A percentile compares a stretch with the other conserved stretches of the same genome.
Evolutionary conservation across 2,329 filamentous ascomycete genomes (phyloP).

Genomic region (Coniella lustricola): DNA sequence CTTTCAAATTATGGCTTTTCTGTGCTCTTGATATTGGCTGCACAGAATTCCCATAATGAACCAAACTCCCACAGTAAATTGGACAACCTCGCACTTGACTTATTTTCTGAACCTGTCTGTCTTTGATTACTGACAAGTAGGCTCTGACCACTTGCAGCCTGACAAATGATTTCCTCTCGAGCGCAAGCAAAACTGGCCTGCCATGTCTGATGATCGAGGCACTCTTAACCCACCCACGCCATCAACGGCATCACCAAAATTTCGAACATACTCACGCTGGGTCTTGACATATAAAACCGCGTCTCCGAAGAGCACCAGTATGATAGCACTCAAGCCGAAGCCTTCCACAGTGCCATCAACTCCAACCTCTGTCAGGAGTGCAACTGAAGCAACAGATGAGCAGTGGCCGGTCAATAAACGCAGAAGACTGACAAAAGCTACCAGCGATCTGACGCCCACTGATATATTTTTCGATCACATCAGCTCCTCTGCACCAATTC

Average conservation of each 20-base stretch:
- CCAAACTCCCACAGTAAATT: too few relatives aligned
- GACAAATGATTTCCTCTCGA: too few relatives aligned
- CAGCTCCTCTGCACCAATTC: constrained; percentile 1
- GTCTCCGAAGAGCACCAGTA: neutral
- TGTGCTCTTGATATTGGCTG: too few relatives aligned
- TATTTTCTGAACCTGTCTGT: too few relatives aligned
- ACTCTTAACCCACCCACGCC: neutral
- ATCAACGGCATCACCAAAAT: neutral
- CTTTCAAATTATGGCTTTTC: too few relatives aligned
- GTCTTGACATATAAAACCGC: constrained; percentile 4
- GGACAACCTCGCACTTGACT: too few relatives aligned
- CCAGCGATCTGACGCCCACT: constrained; percentile 1
- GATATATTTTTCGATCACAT: constrained; percentile 10
- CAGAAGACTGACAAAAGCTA: neutral
- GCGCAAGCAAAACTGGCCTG: too few relatives aligned
- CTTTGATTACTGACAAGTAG: too few relatives aligned
- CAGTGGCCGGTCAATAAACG: neutral
- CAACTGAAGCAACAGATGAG: neutral
- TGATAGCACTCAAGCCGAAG: neutral
- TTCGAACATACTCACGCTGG: constrained; percentile 12
- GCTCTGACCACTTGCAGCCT: too few relatives aligned
- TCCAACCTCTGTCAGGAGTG: neutral
- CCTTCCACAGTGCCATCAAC: neutral
- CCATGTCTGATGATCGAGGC: neutral
- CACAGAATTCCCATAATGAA: too few relatives aligned